Percentiles rank a stretch among this genome's conserved stretches.
Evolutionary conservation across 345 rosid species (phyloP).

Genomic region (Arabis alpina): DNA sequence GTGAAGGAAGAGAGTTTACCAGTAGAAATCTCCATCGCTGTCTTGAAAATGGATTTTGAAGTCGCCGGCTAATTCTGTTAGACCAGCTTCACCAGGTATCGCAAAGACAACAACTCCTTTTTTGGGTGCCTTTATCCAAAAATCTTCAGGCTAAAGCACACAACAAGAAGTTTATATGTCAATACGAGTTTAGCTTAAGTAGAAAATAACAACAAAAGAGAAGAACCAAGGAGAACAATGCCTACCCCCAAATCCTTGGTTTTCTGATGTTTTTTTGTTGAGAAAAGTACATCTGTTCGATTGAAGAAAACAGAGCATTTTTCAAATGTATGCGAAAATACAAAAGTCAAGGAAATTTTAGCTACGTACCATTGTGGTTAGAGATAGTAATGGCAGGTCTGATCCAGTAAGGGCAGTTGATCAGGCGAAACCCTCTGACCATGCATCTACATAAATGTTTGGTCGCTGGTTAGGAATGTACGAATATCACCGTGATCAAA

Average conservation of each 20-base stretch:
- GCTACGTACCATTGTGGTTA: slow-evolving; percentile 71
- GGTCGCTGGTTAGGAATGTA: slow-evolving; percentile 11
- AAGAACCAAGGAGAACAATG: slow-evolving; percentile 19
- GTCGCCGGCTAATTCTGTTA: slow-evolving; percentile 76
- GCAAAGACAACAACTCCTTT: slow-evolving; percentile 93
- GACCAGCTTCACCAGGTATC: slow-evolving; percentile 93
- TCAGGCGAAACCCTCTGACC: slow-evolving; percentile 91
- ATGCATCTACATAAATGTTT: slow-evolving; percentile 66
- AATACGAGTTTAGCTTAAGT: neutral
- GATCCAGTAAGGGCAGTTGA: slow-evolving; percentile 91
- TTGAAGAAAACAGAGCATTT: slow-evolving; percentile 26
- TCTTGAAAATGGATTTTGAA: slow-evolving; percentile 93
- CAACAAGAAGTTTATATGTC: slow-evolving; percentile 8
- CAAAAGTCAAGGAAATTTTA: neutral
- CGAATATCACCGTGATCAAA: slow-evolving; percentile 18
- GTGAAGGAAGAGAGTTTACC: slow-evolving; percentile 48
- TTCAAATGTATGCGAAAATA: neutral
- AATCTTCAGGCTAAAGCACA: slow-evolving; percentile 79
- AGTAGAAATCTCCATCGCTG: slow-evolving; percentile 91
- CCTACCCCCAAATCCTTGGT: slow-evolving; percentile 79
- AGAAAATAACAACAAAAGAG: slow-evolving; percentile 12
- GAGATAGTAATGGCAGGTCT: slow-evolving; percentile 84
- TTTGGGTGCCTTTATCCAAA: slow-evolving; percentile 88
- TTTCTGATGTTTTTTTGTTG: slow-evolving; percentile 77
- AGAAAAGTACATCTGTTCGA: slow-evolving; percentile 70